Percentiles rank a stretch among this genome's conserved stretches.
Evolutionary conservation across 2,329 filamentous ascomycete species (phyloP).

Genomic region (Arthrinium puccinioides): DNA sequence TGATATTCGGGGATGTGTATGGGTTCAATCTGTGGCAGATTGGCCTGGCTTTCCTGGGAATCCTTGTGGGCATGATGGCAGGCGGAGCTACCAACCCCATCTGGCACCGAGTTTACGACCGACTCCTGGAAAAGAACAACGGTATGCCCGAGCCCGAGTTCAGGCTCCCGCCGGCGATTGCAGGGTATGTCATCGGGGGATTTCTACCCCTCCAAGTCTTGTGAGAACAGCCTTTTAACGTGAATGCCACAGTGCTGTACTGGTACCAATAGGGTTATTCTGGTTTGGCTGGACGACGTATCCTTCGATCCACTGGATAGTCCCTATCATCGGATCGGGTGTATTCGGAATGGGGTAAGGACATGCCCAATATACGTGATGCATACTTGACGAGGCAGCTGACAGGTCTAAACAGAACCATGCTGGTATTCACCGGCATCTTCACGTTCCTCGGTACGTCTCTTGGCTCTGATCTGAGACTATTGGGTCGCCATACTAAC

Average conservation of each 20-base stretch:
- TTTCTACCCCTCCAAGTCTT: neutral
- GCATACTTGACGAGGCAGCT: neutral
- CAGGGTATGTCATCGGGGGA: conserved; percentile 36
- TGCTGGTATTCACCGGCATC: conserved; percentile 75
- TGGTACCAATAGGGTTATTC: conserved; percentile 78
- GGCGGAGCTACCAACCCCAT: conserved; percentile 58
- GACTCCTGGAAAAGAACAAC: conserved; percentile 44
- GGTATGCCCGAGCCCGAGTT: conserved; percentile 77
- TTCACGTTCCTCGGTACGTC: conserved; percentile 69
- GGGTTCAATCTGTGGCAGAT: conserved; percentile 72
- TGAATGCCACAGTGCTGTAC: conserved; percentile 36
- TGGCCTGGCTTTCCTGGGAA: conserved; percentile 71
- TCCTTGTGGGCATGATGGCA: conserved; percentile 60
- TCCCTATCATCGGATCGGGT: conserved; percentile 64
- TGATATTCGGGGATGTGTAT: conserved; percentile 70
- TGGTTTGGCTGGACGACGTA: conserved; percentile 86
- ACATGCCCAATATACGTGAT: neutral
- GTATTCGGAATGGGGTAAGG: conserved; percentile 67
- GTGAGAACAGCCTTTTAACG: neutral
- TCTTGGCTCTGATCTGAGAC: too few species aligned
- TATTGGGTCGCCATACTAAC: too few species aligned
- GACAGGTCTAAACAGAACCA: conserved; percentile 40
- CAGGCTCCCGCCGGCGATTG: conserved; percentile 67
- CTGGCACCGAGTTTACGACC: conserved; percentile 54
- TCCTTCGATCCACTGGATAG: conserved; percentile 66